phyloP scores from a whole-genome alignment of 2,329 filamentous ascomycete species.

The Colletotrichum agaves region DNA sequence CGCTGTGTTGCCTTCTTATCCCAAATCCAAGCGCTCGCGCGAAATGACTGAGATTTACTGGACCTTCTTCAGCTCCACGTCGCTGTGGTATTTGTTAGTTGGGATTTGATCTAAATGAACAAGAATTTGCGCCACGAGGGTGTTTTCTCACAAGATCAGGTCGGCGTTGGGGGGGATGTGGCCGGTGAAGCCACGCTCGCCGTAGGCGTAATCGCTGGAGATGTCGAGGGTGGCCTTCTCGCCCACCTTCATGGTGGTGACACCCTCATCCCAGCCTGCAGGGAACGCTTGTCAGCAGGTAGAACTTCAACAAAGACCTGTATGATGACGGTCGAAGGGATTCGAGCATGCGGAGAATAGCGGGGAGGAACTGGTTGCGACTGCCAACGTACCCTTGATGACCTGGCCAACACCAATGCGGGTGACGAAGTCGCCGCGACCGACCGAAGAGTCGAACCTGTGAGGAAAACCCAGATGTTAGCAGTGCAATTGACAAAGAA shows the following conservation, averaged over 20 bases:
- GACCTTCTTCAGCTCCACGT: constrained; percentile 76
- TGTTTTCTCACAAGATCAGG: constrained; percentile 79
- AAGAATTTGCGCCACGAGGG: background rate
- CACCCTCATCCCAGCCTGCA: constrained; percentile 86
- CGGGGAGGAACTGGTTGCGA: background rate
- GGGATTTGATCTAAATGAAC: background rate
- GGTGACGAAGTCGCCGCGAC: constrained; percentile 79
- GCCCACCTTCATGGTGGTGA: constrained; percentile 86
- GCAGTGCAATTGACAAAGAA: background rate
- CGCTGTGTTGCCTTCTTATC: background rate
- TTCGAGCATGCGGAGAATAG: too few relatives aligned
- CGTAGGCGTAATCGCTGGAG: constrained; percentile 75
- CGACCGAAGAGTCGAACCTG: constrained; percentile 91
- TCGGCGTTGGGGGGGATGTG: constrained; percentile 80
- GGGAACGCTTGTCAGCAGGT: constrained; percentile 28
- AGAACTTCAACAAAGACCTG: background rate
- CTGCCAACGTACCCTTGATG: constrained; percentile 76
- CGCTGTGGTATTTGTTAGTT: constrained; percentile 54
- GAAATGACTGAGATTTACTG: constrained; percentile 48
- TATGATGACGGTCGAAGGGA: background rate
- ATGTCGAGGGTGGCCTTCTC: constrained; percentile 91
- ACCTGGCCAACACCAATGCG: constrained; percentile 85
- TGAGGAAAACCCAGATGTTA: background rate
- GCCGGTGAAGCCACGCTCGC: constrained; percentile 77
- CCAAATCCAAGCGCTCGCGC: background rate